Conservation (phyloP, 208 protist species). For the Naegleria lovaniensis region DNA sequence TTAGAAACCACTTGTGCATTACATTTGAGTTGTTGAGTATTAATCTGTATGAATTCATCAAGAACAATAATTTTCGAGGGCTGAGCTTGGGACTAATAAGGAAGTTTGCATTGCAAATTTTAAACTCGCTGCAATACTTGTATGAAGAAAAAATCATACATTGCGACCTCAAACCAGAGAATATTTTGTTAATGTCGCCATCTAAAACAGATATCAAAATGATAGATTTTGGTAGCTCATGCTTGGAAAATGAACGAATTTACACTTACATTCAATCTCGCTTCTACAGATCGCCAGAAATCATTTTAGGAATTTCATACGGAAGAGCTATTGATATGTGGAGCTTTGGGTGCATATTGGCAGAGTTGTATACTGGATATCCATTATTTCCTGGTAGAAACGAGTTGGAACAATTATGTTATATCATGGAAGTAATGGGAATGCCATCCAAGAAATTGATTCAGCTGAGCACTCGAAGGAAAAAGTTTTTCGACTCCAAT, state of each 20-base stretch:
- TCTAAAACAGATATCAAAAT: slow-evolving; percentile 77
- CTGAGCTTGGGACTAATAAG: slow-evolving; percentile 16
- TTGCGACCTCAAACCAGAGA: slow-evolving; percentile 47
- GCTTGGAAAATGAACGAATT: slow-evolving; percentile 71
- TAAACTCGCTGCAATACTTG: slow-evolving; percentile 22
- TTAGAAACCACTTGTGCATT: slow-evolving; percentile 56
- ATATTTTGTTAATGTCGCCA: slow-evolving; percentile 60
- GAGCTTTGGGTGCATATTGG: slow-evolving; percentile 90
- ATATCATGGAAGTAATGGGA: slow-evolving; percentile 85
- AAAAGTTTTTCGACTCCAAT: slow-evolving; percentile 61
- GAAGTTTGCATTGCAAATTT: slow-evolving; percentile 15
- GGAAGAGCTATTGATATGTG: slow-evolving; percentile 88
- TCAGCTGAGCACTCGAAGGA: slow-evolving; percentile 42
- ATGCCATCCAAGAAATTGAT: slow-evolving; percentile 66
- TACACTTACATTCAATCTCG: slow-evolving; percentile 86
- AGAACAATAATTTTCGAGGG: slow-evolving; percentile 46
- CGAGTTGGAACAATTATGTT: slow-evolving; percentile 79
- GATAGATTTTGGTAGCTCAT: slow-evolving; percentile 93
- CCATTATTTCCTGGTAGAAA: slow-evolving; percentile 84
- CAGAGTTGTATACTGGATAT: slow-evolving; percentile 84
- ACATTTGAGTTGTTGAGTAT: slow-evolving; percentile 57
- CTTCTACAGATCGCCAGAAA: slow-evolving; percentile 92
- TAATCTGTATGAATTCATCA: slow-evolving; percentile 56
- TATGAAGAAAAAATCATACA: slow-evolving; percentile 26
- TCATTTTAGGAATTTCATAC: slow-evolving; percentile 84